Evolutionary conservation across 129 eudicot genomes (phyloP).

Genomic region (Saussurea involucrata): DNA sequence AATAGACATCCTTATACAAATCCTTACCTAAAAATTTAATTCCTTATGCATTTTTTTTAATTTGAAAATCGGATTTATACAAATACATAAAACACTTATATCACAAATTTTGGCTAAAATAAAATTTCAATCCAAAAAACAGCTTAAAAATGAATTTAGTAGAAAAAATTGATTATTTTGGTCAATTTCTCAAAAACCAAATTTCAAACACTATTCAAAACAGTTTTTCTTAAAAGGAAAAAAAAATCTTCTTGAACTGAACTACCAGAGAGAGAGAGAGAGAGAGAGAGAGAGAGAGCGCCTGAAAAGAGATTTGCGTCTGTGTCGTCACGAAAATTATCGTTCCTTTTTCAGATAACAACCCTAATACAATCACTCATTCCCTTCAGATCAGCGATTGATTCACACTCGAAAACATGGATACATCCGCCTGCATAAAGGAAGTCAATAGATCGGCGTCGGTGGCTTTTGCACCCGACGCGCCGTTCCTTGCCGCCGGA

Average conservation of each 20-base stretch:
- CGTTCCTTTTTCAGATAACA: conserved; percentile 12
- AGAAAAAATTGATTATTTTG: too few species aligned
- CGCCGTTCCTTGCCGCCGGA: conserved; percentile 76
- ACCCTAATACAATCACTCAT: conserved; percentile 13
- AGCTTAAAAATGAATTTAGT: too few species aligned
- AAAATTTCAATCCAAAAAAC: too few species aligned
- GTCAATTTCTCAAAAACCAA: too few species aligned
- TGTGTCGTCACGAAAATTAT: neutral
- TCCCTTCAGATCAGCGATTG: conserved; percentile 5
- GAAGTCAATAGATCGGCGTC: conserved; percentile 79
- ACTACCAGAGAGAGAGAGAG: neutral
- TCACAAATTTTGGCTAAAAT: too few species aligned
- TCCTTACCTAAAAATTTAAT: too few species aligned
- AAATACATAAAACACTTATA: too few species aligned
- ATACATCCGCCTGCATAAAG: conserved; percentile 48
- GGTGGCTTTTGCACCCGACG: conserved; percentile 83
- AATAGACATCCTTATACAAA: too few species aligned
- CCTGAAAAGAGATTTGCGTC: neutral
- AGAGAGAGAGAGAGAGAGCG: neutral
- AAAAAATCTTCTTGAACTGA: neutral
- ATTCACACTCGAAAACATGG: conserved; percentile 19
- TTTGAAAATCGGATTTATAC: too few species aligned
- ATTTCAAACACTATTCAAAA: neutral
- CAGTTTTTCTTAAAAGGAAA: neutral
- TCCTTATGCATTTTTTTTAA: too few species aligned